Evolutionary conservation across 2,329 filamentous ascomycete species (phyloP), one percentile per base, ranked within the genome.

Genomic region (Cladosporium oxysporum): DNA sequence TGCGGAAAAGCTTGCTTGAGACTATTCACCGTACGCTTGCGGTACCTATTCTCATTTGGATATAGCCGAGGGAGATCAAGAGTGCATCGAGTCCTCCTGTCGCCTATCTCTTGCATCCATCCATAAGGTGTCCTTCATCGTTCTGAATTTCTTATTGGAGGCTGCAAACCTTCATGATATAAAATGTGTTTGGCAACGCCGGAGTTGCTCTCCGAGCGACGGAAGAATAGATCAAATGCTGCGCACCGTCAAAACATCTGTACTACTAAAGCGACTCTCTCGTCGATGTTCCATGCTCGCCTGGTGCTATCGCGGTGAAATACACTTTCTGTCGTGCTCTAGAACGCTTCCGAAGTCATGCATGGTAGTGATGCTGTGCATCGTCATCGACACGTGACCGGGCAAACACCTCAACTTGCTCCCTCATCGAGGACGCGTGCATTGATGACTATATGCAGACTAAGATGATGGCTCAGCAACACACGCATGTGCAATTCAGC

Each of bases 231-330:
- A 47, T 47, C 3, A 5, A 21, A 21, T 47, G 41, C n/a, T 47
- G 21, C n/a, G 41, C 41, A 2, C 11, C 21, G n/a, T 7, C 2
- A 4, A 10, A 8, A 21, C 7, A 3, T 5, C n/a, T 23, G 37
- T 11, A 37, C 16, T 3, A 12, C 28, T 21, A 3, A 21, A 31
- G 12, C 1, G 2, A 21, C 18, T 29, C 3, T 18, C 52, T 12
- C 33, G 8, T 55, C 18, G 16, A 5, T 12, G 7, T 5, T 21
- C 52, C 16, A n/a, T 55, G 52, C 52, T 55, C 21, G 12, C 1
- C 21, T 62, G 59, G 59, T 52, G 59, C 29, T 62, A 52, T 52
- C 47, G 47, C 59, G 47, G 59, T 52, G 59, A 50, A 62, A 62
- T 31, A 41, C 41, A 23, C 37, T 60, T 60, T 23, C 16, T 37